Evolutionary conservation across 1,284 basidiomycete genomes (phyloP), one percentile per base, ranked within the genome.

Genomic region (Erythrobasidium hasegawianum): DNA sequence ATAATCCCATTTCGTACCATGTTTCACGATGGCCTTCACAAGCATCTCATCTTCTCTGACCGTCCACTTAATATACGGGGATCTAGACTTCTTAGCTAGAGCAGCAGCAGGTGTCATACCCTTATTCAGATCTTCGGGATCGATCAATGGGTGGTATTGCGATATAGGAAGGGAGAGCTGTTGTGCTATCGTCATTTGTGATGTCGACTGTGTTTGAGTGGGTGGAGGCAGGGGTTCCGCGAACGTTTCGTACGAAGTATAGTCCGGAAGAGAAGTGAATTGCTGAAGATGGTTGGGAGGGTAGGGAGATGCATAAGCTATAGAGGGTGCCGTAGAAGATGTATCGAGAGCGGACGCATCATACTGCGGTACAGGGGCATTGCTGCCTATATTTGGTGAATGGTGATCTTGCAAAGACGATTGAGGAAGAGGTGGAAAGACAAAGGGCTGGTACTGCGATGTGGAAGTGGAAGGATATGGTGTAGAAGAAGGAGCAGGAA

Each of bases 41-140:
- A 74, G 64, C 55, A 59, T 26, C 52, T 71, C 70, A 58, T 74
- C 73, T 39, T 74, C 71, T 10, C 58, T 50, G 13, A 66, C 1
- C 3, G 65, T 74, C 72, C 71, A 73, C 68, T 71, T 72, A 53
- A 68, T 64, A 45, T 71, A 73, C 7, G 72, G 69, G 16, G 69
- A 69, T 11, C 68, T 13, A 13, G 22, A 20, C 18, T 57, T 64
- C 43, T 69, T 69, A 9, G 64, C 61, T 22, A 57, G 56, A 29
- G 61, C 64, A 16, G 56, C 68, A 24, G 62, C 62, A 4, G 62
- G 62, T 5, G 62, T 65, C 62, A 65, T 65, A 18, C 62, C 62
- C 1, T 47, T 57, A 27, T 45, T 27, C 26, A 67, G 38, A 24
- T 68, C 56, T 52, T 43, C 53, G 16, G 45, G 45, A 40, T 59